These are phyloP conservation scores for Tulasnella sp. DNA, from an alignment of 768 basidiomycete species.

Conservation along the genomic window DNA sequence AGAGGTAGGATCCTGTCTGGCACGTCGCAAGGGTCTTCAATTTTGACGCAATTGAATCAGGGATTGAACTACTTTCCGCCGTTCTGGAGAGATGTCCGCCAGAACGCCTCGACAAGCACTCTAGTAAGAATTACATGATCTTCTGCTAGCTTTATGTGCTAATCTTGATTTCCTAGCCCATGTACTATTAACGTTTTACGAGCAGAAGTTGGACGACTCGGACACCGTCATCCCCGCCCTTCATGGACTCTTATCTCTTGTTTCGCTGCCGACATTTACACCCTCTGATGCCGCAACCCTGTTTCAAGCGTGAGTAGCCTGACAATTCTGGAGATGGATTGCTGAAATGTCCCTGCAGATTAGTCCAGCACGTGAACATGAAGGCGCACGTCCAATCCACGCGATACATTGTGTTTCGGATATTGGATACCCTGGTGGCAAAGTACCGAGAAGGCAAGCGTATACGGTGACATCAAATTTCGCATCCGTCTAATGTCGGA, in stretches of 20 bases:
- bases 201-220: constrained; percentile 74
- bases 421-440: constrained; percentile 69
- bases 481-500: not conserved
- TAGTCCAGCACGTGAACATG: constrained; percentile 73
- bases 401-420: constrained; percentile 67
- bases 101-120: constrained; percentile 62
- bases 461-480: not conserved
- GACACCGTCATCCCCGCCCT: constrained; percentile 77
- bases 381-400: constrained; percentile 69
- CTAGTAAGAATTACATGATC: constrained; percentile 41
- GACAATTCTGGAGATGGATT: not conserved
- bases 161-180: constrained; percentile 39
- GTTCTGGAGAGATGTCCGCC: constrained; percentile 51
- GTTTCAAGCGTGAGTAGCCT: constrained; percentile 43
- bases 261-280: constrained; percentile 48
- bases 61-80: constrained; percentile 70
- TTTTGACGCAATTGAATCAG: constrained; percentile 31
- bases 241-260: constrained; percentile 58
- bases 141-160: not conserved
- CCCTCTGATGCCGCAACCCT: constrained; percentile 52
- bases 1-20: constrained; percentile 45
- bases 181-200: constrained; percentile 73
- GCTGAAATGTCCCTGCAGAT: constrained; percentile 29
- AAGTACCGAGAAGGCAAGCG: constrained; percentile 51
- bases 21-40: not conserved